Percentiles rank a stretch among this genome's conserved stretches.
These are phyloP conservation scores for Phytophthora sojae DNA, from an alignment of 352 stramenopile species.

Conservation along the genomic window DNA sequence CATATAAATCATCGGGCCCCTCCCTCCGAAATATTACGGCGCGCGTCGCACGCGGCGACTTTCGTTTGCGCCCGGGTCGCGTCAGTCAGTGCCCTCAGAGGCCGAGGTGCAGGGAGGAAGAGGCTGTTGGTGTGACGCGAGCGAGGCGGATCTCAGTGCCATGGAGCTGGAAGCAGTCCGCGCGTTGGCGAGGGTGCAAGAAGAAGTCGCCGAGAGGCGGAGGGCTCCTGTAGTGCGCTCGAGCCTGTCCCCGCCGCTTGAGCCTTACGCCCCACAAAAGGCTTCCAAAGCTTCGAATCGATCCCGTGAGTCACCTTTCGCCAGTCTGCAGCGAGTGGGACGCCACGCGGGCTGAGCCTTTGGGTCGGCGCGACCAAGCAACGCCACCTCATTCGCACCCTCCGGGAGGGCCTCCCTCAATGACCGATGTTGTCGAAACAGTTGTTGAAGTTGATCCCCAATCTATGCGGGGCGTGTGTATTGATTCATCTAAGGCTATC, in stretches of 20 bases:
- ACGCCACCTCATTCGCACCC: constrained; percentile 34
- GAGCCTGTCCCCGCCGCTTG: constrained; percentile 19
- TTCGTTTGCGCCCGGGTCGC: constrained; percentile 8
- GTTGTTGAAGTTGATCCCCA: constrained; percentile 1
- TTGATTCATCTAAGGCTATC: constrained; percentile 29
- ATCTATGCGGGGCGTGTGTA: constrained; percentile 8
- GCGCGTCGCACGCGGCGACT: constrained; percentile 15
- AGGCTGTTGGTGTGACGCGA: not conserved
- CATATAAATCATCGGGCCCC: constrained; percentile 30
- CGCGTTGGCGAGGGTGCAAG: constrained; percentile 5
- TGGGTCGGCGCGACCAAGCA: constrained; percentile 18
- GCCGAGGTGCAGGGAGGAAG: not conserved
- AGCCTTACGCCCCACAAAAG: constrained; percentile 26
- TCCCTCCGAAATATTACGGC: constrained; percentile 19
- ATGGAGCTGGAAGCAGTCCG: constrained; percentile 19
- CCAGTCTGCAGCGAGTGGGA: constrained; percentile 31
- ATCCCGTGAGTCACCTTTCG: constrained; percentile 30
- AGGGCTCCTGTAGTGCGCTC: not conserved
- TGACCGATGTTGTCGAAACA: not conserved
- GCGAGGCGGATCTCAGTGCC: not conserved
- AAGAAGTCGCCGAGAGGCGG: constrained; percentile 9
- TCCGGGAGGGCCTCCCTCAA: too few relatives aligned
- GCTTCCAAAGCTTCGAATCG: constrained; percentile 19
- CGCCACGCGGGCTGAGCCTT: constrained; percentile 9
- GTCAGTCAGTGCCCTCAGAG: not conserved